Conservation (phyloP, 257 asterid species). For the Capsicum pubescens region DNA sequence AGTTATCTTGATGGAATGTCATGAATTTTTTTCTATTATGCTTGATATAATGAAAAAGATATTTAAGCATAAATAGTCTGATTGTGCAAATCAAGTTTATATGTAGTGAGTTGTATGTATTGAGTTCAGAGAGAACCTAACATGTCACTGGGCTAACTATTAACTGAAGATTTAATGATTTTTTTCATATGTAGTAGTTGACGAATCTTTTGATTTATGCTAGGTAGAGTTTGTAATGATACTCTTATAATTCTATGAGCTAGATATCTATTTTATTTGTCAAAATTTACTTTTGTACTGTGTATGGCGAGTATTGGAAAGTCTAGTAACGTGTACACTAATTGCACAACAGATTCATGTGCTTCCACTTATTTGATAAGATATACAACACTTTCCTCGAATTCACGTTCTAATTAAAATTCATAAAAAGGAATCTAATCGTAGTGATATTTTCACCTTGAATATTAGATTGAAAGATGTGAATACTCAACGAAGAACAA, state of each 20-base stretch:
- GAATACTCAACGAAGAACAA: slow-evolving; percentile 53
- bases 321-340: slow-evolving; percentile 23
- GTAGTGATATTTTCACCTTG: slow-evolving; percentile 43
- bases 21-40: too few species aligned
- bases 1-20: background rate
- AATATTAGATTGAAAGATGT: slow-evolving; percentile 68
- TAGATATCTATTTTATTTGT: background rate
- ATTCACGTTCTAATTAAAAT: slow-evolving; percentile 61
- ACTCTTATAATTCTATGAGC: background rate
- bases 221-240: slow-evolving; percentile 2
- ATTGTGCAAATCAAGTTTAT: too few species aligned
- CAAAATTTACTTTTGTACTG: background rate
- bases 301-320: background rate
- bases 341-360: background rate
- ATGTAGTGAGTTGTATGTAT: too few species aligned
- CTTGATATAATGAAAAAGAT: background rate
- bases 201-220: slow-evolving; percentile 6
- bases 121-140: background rate
- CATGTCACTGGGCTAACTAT: background rate
- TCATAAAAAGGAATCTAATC: slow-evolving; percentile 54
- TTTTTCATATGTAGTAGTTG: background rate
- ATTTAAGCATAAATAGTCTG: background rate
- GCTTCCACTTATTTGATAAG: slow-evolving; percentile 48
- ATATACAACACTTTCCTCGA: slow-evolving; percentile 73
- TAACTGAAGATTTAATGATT: background rate